Conservation (phyloP, 805 yeast genomes). For the Helenozyma baotianmanensis region DNA sequence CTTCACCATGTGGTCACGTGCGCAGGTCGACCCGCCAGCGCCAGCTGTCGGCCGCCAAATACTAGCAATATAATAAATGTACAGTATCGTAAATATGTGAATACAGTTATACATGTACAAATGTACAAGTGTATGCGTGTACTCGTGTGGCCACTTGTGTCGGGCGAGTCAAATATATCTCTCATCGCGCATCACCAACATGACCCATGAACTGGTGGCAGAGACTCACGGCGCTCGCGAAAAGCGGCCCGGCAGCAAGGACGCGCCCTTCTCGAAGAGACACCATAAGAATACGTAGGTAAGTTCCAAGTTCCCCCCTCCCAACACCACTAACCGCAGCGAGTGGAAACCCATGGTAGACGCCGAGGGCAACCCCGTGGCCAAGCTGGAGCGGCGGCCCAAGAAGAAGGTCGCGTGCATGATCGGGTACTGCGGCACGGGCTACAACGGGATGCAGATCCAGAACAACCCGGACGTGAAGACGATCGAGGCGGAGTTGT, state of each 20-base stretch:
- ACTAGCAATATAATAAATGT: too few relatives aligned
- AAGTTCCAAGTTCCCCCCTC: slow-evolving; percentile 31
- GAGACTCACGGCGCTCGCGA: slow-evolving; percentile 4
- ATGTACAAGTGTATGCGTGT: too few relatives aligned
- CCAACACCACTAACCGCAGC: slow-evolving; percentile 14
- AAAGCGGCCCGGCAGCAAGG: too few relatives aligned
- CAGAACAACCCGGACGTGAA: slow-evolving; percentile 72
- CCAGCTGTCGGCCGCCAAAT: too few relatives aligned
- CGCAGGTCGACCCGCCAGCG: too few relatives aligned
- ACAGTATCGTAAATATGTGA: too few relatives aligned
- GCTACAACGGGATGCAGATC: slow-evolving; percentile 93
- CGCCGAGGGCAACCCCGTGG: slow-evolving; percentile 58
- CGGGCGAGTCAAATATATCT: too few relatives aligned
- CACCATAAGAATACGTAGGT: slow-evolving; percentile 52
- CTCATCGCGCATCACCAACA: too few relatives aligned
- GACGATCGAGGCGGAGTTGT: slow-evolving; percentile 88
- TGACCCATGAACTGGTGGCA: slow-evolving; percentile 10
- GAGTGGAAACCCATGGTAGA: slow-evolving; percentile 46
- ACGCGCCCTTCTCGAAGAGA: slow-evolving; percentile 16
- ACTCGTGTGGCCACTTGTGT: too few relatives aligned
- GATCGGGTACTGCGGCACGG: slow-evolving; percentile 94
- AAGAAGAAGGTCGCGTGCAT: slow-evolving; percentile 86
- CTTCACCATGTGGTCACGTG: slow-evolving; percentile 6
- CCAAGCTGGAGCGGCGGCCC: slow-evolving; percentile 62
- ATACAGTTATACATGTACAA: too few relatives aligned